Percentiles rank a stretch among this genome's conserved stretches.
Evolutionary conservation across 2,329 filamentous ascomycete species (phyloP).

Genomic region (Metarhizium robertsii): DNA sequence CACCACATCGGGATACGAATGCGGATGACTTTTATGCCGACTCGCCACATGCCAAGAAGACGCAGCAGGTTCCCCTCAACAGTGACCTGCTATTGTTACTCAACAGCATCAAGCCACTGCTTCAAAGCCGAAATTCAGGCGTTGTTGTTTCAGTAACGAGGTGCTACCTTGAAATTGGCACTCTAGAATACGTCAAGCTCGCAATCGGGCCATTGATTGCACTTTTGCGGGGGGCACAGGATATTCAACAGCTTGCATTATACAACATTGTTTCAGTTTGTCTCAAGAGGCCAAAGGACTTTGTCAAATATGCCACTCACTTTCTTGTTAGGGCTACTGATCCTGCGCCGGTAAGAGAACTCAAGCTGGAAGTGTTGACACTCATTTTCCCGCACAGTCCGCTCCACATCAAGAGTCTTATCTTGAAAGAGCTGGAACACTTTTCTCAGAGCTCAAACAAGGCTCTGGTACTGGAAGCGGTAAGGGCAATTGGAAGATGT

Average conservation of each 20-base stretch:
- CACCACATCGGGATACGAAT: constrained; percentile 24
- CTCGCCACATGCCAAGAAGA: constrained; percentile 30
- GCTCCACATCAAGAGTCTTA: constrained; percentile 68
- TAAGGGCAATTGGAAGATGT: constrained; percentile 87
- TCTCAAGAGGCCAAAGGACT: constrained; percentile 64
- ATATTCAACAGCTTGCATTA: constrained; percentile 82
- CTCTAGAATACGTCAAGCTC: constrained; percentile 61
- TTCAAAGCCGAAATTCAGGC: constrained; percentile 87
- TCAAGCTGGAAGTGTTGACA: constrained; percentile 87
- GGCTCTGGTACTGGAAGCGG: constrained; percentile 75
- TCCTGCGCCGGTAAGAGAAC: constrained; percentile 70
- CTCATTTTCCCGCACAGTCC: constrained; percentile 81
- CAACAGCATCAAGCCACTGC: constrained; percentile 68
- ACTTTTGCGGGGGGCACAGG: constrained; percentile 71
- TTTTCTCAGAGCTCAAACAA: constrained; percentile 71
- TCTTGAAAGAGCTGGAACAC: constrained; percentile 88
- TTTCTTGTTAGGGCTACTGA: constrained; percentile 81
- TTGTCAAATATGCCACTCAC: constrained; percentile 79
- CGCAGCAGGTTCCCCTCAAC: constrained; percentile 53
- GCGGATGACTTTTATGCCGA: constrained; percentile 78
- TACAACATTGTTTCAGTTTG: constrained; percentile 96
- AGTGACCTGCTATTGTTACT: constrained; percentile 76
- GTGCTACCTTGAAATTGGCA: constrained; percentile 78
- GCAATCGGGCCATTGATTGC: constrained; percentile 80
- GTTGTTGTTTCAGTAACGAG: constrained; percentile 83